phyloP scores from a whole-genome alignment of 805 yeast genomes.

The Allodekkera sacchari region DNA sequence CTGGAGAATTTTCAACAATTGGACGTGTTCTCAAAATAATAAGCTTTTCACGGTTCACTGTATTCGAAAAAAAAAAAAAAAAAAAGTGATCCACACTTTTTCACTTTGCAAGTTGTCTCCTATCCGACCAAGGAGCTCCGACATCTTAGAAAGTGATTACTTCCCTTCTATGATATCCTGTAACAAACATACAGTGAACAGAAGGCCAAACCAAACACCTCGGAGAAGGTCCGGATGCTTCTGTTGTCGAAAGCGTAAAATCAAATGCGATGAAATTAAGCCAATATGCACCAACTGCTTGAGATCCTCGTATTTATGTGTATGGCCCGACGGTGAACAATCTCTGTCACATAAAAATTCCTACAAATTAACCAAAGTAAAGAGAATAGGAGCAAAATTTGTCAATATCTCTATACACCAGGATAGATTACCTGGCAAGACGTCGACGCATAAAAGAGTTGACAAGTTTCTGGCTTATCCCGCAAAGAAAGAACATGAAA shows the following conservation, averaged over 20 bases:
- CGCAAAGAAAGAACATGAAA: no score
- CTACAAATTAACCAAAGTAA: slow-evolving; percentile 11
- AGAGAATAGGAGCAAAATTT: slow-evolving; percentile 6
- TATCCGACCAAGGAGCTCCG: no score
- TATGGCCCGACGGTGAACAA: slow-evolving; percentile 12
- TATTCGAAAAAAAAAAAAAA: no score
- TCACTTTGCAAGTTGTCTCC: no score
- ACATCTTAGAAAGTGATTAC: no score
- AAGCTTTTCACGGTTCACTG: no score
- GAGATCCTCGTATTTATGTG: slow-evolving; percentile 14
- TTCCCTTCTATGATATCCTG: no score
- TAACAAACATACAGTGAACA: no score
- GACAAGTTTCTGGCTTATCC: neutral
- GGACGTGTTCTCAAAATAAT: no score
- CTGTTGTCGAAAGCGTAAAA: slow-evolving; percentile 29
- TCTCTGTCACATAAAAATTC: slow-evolving; percentile 11
- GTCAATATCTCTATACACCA: slow-evolving; percentile 3
- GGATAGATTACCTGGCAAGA: neutral
- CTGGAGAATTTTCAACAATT: no score
- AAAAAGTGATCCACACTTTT: no score
- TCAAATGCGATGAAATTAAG: slow-evolving; percentile 28
- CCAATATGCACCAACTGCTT: slow-evolving; percentile 28
- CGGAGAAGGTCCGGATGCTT: slow-evolving; percentile 32
- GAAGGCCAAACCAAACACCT: no score
- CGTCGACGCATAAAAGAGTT: neutral